phyloP scores from a whole-genome alignment of 1,139 yeast species.

The Scheffersomyces insectosa region DNA sequence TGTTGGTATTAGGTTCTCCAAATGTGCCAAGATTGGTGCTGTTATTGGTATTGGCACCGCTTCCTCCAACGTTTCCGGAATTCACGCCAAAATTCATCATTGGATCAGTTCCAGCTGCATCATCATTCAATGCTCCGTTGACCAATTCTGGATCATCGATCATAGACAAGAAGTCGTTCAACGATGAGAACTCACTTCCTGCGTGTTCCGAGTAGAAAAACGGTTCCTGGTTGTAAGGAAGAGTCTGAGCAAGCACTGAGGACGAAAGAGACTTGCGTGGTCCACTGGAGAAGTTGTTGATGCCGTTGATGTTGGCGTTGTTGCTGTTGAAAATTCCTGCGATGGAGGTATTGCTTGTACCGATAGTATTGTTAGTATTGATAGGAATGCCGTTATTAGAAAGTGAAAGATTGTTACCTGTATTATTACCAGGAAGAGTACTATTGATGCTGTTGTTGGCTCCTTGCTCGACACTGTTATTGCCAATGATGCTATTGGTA shows the following conservation, averaged over 20 bases:
- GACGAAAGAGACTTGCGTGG: conserved; percentile 15
- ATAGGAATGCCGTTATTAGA: background rate
- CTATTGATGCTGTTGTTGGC: background rate
- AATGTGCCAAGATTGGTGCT: conserved; percentile 8
- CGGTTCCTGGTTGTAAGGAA: conserved; percentile 64
- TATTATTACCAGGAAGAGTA: background rate
- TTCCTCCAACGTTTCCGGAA: conserved; percentile 1
- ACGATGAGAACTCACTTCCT: conserved; percentile 87
- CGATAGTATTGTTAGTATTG: background rate
- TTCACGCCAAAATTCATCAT: conserved; percentile 21
- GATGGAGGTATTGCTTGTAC: background rate
- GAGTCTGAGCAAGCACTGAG: conserved; percentile 44
- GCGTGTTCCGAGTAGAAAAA: conserved; percentile 89
- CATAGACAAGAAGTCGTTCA: conserved; percentile 87
- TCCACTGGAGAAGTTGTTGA: too few species aligned
- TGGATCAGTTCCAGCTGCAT: conserved; percentile 22
- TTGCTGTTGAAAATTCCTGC: background rate
- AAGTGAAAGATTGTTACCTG: background rate
- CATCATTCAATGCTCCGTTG: conserved; percentile 48
- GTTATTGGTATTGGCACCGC: conserved; percentile 7
- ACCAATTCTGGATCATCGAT: conserved; percentile 79
- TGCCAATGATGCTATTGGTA: too few species aligned
- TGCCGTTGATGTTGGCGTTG: background rate
- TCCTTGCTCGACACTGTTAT: background rate
- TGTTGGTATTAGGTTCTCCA: background rate